These are phyloP conservation scores for Pseudophaeomoniella oleicola DNA, from an alignment of 2,329 filamentous ascomycete genomes.

Conservation along the genomic window DNA sequence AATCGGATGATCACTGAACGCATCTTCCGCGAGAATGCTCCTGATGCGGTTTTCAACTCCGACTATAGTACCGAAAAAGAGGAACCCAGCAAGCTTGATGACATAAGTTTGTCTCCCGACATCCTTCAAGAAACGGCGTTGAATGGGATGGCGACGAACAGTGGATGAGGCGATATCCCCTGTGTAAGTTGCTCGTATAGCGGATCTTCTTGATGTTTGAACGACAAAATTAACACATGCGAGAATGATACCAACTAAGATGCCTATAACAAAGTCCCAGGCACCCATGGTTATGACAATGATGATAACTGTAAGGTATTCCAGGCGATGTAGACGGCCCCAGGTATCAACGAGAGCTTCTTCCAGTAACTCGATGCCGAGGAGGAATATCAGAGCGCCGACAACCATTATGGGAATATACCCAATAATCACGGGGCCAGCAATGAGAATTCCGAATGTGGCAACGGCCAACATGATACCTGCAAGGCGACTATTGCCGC, in stretches of 20 bases:
- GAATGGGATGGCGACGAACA: slow-evolving; percentile 76
- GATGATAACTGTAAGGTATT: slow-evolving; percentile 74
- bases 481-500: slow-evolving; percentile 72
- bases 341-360: slow-evolving; percentile 83
- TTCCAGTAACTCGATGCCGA: slow-evolving; percentile 80
- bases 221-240: slow-evolving; percentile 85
- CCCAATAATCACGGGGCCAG: slow-evolving; percentile 77
- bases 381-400: slow-evolving; percentile 82
- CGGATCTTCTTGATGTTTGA: slow-evolving; percentile 78
- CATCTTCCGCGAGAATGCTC: slow-evolving; percentile 65
- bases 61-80: slow-evolving; percentile 98
- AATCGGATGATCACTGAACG: slow-evolving; percentile 64
- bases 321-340: slow-evolving; percentile 71
- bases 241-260: slow-evolving; percentile 78
- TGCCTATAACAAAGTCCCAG: slow-evolving; percentile 91
- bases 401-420: slow-evolving; percentile 97
- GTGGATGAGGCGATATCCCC: slow-evolving; percentile 84
- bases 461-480: slow-evolving; percentile 69
- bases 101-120: slow-evolving; percentile 81
- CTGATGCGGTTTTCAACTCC: slow-evolving; percentile 84
- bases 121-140: slow-evolving; percentile 71
- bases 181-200: slow-evolving; percentile 78
- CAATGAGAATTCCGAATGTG: slow-evolving; percentile 68
- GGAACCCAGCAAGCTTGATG: slow-evolving; percentile 79
- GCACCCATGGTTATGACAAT: slow-evolving; percentile 94